Conservation (phyloP, 1,284 basidiomycete species). For the Retiboletus fuscus region DNA sequence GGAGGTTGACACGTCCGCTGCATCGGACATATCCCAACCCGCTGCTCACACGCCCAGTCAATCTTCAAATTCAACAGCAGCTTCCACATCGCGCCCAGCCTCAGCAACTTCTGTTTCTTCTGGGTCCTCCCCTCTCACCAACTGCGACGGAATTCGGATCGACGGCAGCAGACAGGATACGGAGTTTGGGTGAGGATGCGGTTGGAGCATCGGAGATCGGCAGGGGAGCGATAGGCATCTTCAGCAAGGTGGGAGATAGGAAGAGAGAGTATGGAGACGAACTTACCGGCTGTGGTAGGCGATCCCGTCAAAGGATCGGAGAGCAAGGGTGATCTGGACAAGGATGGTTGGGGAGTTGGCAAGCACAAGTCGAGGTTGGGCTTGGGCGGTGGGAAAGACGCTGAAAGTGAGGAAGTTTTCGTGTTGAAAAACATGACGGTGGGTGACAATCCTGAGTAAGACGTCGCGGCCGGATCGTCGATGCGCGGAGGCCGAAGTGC, state of each 20-base stretch:
- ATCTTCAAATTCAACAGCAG: too few relatives aligned
- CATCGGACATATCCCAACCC: too few relatives aligned
- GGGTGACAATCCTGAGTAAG: background rate
- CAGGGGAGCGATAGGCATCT: constrained; percentile 38
- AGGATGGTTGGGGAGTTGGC: background rate
- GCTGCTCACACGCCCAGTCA: too few relatives aligned
- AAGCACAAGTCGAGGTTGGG: constrained; percentile 14
- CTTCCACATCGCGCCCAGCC: too few relatives aligned
- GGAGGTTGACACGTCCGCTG: too few relatives aligned
- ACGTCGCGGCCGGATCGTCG: background rate
- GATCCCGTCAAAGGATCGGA: constrained; percentile 65
- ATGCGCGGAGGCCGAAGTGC: background rate
- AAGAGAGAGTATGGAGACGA: constrained; percentile 76
- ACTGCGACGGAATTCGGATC: constrained; percentile 35
- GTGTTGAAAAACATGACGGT: constrained; percentile 4
- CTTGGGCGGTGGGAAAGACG: constrained; percentile 17
- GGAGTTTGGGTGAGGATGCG: constrained; percentile 8
- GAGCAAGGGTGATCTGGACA: constrained; percentile 18
- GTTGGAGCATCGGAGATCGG: constrained; percentile 31
- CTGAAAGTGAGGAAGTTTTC: constrained; percentile 45
- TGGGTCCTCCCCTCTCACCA: too few relatives aligned
- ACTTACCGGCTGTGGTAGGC: constrained; percentile 66
- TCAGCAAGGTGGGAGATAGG: constrained; percentile 55
- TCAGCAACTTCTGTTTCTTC: constrained; percentile 5
- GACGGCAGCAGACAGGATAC: constrained; percentile 10